Base-by-base conservation (phyloP, 306 rosid genomes). In the Pachyrhizus erosus region DNA sequence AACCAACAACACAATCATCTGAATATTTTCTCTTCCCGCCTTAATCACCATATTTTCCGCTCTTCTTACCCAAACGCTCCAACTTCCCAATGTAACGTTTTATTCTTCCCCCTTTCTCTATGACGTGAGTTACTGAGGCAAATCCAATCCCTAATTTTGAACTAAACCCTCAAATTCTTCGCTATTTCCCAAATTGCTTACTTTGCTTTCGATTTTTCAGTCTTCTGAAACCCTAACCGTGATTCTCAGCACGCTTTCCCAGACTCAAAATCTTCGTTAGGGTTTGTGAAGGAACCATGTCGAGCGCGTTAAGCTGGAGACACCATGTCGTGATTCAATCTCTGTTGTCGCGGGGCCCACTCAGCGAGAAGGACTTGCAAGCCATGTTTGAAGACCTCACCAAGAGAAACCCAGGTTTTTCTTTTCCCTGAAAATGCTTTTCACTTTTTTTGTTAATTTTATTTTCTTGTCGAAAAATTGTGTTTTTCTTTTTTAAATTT, bases 261-360 rank as follows among this genome's bases (percentile, higher is more conserved):
- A 55, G 68, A 27, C 9, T 79, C 40, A 45, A 12, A 33, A 62
- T 73, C 6, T 0, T 10, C 62, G 46, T 77, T 85, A 74, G 88
- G 90, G 86, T 91, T 82, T 79, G 34, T 18, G 80, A 70, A 49
- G 52, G 39, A 90, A 84, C 39, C 88, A 78, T 92, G 90, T 87
- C 94, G 52, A 90, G 83, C 62, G 94, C 86, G 62, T 81, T 89
- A 84, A 81, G 57, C 83, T 79, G 84, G 89, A 88, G 80, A 64
- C 97, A 95, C 73, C 98, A 91, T 6, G 85, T 92, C 69, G 82
- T 90, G 60, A 92, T 93, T 86, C 99, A 95, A 87, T 88, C 97
- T 64, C 84, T 95, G 72, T 88, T 93, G 49, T 88, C 98, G 1
- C 96, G 97, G 5, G 98, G 98, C 4, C 98, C 98, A 5, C 92